These are phyloP conservation scores for Lagerstroemia speciosa DNA, from an alignment of 345 rosid species.

Conservation along the genomic window DNA sequence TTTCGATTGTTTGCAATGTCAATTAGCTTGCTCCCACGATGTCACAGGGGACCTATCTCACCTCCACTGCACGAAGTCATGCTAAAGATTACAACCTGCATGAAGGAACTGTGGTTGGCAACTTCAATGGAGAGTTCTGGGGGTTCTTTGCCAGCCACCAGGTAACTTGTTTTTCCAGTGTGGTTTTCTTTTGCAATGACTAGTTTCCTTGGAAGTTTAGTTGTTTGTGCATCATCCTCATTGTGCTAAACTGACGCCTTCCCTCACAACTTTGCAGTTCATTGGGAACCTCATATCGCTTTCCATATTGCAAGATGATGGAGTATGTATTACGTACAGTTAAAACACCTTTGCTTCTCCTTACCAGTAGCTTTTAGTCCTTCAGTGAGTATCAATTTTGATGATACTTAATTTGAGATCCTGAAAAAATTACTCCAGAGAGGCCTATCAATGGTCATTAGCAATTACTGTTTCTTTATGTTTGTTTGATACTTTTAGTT, in stretches of 20 bases:
- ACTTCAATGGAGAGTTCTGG: constrained; percentile 94
- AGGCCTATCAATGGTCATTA: not conserved
- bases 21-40: not conserved
- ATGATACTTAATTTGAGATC: not conserved
- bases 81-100: constrained; percentile 45
- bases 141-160: constrained; percentile 77
- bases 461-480: too few relatives aligned
- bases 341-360: not conserved
- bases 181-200: not conserved
- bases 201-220: not conserved
- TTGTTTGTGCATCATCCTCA: not conserved
- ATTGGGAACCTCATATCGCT: constrained; percentile 83
- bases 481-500: too few relatives aligned
- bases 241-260: constrained; percentile 7
- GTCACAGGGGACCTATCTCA: constrained; percentile 82
- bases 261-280: constrained; percentile 35
- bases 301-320: constrained; percentile 49
- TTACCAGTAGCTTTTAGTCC: not conserved
- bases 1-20: not conserved
- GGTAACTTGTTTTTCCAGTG: constrained; percentile 23
- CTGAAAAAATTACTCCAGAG: not conserved
- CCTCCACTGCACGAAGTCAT: constrained; percentile 71
- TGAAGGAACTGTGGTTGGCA: constrained; percentile 73
- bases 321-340: constrained; percentile 23
- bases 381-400: not conserved